Evolutionary conservation across 2,329 filamentous ascomycete genomes (phyloP), one percentile per base, ranked within the genome.

Genomic region (Talaromyces pinophilus): DNA sequence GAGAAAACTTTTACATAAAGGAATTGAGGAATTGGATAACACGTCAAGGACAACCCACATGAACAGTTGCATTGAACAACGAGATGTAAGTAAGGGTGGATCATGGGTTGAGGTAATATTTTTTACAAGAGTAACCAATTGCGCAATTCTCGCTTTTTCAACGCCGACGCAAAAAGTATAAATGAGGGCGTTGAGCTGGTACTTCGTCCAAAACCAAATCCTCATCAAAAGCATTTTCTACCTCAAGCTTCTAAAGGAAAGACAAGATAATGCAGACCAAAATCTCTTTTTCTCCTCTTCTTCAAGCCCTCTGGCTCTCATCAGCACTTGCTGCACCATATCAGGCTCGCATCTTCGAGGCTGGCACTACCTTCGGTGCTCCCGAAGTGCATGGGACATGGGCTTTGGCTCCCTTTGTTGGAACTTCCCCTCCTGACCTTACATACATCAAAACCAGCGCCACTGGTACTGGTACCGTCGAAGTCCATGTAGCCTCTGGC

Each of bases 381-480:
- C 46, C 46, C 2, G 46, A 50, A 25, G 46, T 50, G 5, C 22
- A 50, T 50, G 46, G 46, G 17, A 28, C 22, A 28, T 50, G 46
- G 46, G 46, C 46, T 28, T 50, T 50, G 46, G 22, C 11, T 28
- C 61, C 61, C 3, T 61, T 46, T 38, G 40, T 40, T 4, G 35
- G 61, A 15, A 64, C 50, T 30, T 48, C 13, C 15, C 52, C 52
- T 25, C 61, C 59, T 30, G 67, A 68, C 17, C 64, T 68, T n/a
- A 60, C 44, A 3, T 68, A 69, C 38, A 69, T 68, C 54, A 69
- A 69, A 54, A 69, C 68, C 30, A 67, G 55, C 11, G 64, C 65
- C 44, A 69, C 68, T 3, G 68, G 67, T n/a, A 69, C 68, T 28
- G 68, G 68, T 44, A 68, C 28, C n/a, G 67, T 69, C n/a, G 68